These are phyloP conservation scores for Corylus americana DNA, from an alignment of 306 rosid species.

Conservation along the genomic window DNA sequence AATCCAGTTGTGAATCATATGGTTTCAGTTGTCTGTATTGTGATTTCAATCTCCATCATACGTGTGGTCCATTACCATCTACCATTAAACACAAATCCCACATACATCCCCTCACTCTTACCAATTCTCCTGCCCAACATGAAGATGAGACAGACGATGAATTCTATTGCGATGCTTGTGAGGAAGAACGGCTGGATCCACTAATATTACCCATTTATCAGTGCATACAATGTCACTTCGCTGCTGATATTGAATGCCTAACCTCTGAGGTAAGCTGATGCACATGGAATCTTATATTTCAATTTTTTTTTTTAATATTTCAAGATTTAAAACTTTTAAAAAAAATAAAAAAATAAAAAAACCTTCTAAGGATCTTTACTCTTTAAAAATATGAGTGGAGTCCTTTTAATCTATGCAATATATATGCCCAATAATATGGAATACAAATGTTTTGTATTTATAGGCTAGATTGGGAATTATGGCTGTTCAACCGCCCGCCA, in stretches of 20 bases:
- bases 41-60: conserved; percentile 2
- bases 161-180: conserved; percentile 16
- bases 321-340: too few relatives aligned
- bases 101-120: neutral
- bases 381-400: too few relatives aligned
- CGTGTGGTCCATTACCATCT: conserved; percentile 17
- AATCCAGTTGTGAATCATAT: too few relatives aligned
- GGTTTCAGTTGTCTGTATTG: neutral
- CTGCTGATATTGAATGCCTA: conserved; percentile 6
- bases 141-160: conserved; percentile 1
- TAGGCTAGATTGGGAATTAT: too few relatives aligned
- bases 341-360: too few relatives aligned
- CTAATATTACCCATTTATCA: neutral
- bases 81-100: neutral
- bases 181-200: conserved; percentile 4
- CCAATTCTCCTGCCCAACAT: neutral
- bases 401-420: too few relatives aligned
- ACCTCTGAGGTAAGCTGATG: neutral
- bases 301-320: too few relatives aligned
- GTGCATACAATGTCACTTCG: neutral
- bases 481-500: too few relatives aligned
- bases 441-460: too few relatives aligned
- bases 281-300: too few relatives aligned
- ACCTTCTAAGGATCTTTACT: too few relatives aligned
- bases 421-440: too few relatives aligned